A percentile compares a stretch with the other conserved stretches of the same genome.
Evolutionary conservation across 192 early-diverging fungal genomes (phyloP).

Genomic region (Linnemannia exigua): DNA sequence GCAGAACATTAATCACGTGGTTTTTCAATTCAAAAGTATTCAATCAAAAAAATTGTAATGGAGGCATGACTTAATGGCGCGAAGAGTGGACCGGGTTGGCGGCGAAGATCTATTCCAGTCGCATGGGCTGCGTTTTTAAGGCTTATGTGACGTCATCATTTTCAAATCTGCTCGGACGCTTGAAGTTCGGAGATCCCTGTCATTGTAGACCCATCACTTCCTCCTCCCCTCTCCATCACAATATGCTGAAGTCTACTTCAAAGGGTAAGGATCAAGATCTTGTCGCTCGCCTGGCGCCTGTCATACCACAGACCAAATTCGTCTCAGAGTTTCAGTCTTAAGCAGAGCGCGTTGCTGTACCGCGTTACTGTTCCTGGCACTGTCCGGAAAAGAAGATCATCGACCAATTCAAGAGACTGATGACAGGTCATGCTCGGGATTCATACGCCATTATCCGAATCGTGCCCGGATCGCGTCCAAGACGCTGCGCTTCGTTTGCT

Average conservation of each 20-base stretch:
- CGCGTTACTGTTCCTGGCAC: not conserved
- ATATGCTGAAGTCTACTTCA: slow-evolving; percentile 28
- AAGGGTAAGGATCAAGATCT: slow-evolving; percentile 16
- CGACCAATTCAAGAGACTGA: not conserved
- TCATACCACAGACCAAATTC: not conserved
- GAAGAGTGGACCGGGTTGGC: too few species aligned
- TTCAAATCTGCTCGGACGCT: too few species aligned
- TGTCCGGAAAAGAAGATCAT: not conserved
- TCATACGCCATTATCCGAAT: not conserved
- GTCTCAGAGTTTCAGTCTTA: not conserved
- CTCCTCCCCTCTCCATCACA: not conserved
- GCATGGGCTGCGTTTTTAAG: not conserved
- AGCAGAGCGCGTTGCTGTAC: not conserved
- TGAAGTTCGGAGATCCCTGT: not conserved
- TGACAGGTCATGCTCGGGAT: not conserved
- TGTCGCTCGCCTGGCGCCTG: not conserved
- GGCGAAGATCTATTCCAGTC: too few species aligned
- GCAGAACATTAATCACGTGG: too few species aligned
- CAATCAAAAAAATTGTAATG: too few species aligned
- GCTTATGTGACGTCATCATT: too few species aligned
- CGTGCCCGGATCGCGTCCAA: not conserved
- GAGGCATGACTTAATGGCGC: too few species aligned
- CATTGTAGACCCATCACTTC: not conserved
- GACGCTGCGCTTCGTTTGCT: not conserved
- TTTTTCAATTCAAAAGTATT: too few species aligned